A percentile compares a stretch with the other conserved stretches of the same genome.
Evolutionary conservation across 495 filamentous ascomycete species (phyloP).

Genomic region (Podospora conica): DNA sequence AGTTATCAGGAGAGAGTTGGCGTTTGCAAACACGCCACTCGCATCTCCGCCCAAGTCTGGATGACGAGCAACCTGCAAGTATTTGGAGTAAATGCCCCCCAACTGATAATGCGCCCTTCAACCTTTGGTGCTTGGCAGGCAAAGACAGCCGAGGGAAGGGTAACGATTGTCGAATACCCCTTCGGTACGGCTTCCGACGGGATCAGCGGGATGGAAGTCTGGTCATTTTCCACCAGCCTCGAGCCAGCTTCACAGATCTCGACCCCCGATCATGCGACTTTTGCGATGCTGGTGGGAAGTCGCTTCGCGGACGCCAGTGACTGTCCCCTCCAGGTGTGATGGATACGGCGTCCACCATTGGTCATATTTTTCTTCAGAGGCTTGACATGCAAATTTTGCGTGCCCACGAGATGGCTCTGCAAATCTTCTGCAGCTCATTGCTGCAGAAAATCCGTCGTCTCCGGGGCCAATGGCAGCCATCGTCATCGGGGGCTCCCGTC

Average conservation of each 20-base stretch:
- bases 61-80: no score
- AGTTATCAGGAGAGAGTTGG: background rate
- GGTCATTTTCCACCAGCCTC: background rate
- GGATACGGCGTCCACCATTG: background rate
- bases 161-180: background rate
- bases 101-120: no score
- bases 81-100: no score
- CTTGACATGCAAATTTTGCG: background rate
- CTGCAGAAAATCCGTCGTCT: background rate
- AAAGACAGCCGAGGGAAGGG: no score
- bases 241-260: no score
- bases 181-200: background rate
- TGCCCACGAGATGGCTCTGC: background rate
- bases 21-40: background rate
- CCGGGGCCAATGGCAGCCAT: background rate
- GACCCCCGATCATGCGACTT: background rate
- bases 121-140: no score
- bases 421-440: slow-evolving; percentile 10
- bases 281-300: background rate
- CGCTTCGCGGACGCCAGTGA: background rate
- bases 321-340: background rate
- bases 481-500: background rate
- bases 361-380: background rate
- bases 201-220: background rate
- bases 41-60: background rate